Evolutionary conservation across 768 basidiomycete genomes (phyloP), one percentile per base, ranked within the genome.

Genomic region (Auricularia sp.): DNA sequence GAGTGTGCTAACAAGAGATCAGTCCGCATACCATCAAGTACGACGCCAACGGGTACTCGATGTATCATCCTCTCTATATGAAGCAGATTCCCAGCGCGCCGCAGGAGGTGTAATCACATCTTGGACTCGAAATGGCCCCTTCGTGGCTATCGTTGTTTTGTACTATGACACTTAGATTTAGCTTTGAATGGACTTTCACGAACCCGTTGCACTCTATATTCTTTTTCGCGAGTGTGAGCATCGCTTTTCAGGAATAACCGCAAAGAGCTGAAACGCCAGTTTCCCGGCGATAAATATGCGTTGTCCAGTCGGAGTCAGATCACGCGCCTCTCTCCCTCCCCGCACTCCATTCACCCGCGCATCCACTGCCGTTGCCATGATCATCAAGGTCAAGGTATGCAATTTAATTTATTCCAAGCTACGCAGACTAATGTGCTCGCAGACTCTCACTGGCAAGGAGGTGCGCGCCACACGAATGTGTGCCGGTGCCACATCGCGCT

Each of bases 371-470:
- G 47, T 29, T 7, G 56, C 56, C 68, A 93, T 93, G 91, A 74
- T 90, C 76, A 91, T 93, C 78, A 93, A 93, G 83, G 90, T 93
- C 72, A 93, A 92, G 87, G 91, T 87, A 68, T 61, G 79, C 44
- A 23, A 56, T 56, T 12, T 59, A 39, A 33, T 53, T 44, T 62
- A 64, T 60, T 64, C 63, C 16, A 12, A 21, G 3, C 43, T 11
- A 47, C 4, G 42, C 29, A 21, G 51, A 60, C 53, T 23, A 64
- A 59, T 62, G 36, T 14, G 47, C 23, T 58, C 61, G 51, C 66
- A 98, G 94, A 96, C 93, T 59, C 83, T 98, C 51, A 98, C 96
- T 60, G 96, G 96, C 67, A 98, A 97, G 77, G 96, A 98, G 87
- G 96, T 94, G 33, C 10, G 71, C 66, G 71, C 53, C 53, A 54